Evolutionary conservation across 2,329 filamentous ascomycete genomes (phyloP).

Genomic region (Arthrinium puccinioides): DNA sequence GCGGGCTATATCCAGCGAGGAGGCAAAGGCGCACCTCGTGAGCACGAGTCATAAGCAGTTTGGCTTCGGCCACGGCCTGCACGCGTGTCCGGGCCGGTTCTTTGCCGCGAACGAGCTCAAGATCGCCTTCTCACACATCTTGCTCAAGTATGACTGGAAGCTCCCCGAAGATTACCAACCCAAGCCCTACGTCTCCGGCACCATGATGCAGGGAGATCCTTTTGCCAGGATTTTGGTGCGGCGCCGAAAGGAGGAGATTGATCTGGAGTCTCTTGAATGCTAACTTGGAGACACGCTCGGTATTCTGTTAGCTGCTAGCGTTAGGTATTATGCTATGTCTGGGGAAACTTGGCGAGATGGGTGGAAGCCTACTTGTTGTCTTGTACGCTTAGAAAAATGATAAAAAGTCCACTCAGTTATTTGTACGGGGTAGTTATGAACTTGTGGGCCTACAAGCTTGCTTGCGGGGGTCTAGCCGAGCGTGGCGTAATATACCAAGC

Average conservation of each 20-base stretch:
- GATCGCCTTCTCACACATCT: constrained; percentile 30
- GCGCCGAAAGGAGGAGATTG: constrained; percentile 12
- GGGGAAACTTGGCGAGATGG: no score
- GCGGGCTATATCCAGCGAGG: constrained; percentile 12
- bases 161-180: constrained; percentile 6
- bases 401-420: no score
- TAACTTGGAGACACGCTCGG: no score
- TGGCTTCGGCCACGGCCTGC: constrained; percentile 27
- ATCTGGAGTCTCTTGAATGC: constrained; percentile 5
- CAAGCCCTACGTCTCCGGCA: constrained; percentile 4
- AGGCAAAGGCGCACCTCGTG: constrained; percentile 20
- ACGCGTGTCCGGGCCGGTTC: constrained; percentile 35
- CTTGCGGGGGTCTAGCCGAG: no score
- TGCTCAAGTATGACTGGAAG: constrained; percentile 31
- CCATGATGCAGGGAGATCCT: constrained; percentile 4
- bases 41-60: constrained; percentile 19
- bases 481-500: no score
- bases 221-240: constrained; percentile 9
- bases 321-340: no score
- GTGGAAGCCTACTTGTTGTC: no score
- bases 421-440: no score
- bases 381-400: no score
- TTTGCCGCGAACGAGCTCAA: constrained; percentile 39
- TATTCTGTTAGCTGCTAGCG: no score
- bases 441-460: no score